Evolutionary conservation across 768 basidiomycete species (phyloP).

Genomic region (Imleria badia): DNA sequence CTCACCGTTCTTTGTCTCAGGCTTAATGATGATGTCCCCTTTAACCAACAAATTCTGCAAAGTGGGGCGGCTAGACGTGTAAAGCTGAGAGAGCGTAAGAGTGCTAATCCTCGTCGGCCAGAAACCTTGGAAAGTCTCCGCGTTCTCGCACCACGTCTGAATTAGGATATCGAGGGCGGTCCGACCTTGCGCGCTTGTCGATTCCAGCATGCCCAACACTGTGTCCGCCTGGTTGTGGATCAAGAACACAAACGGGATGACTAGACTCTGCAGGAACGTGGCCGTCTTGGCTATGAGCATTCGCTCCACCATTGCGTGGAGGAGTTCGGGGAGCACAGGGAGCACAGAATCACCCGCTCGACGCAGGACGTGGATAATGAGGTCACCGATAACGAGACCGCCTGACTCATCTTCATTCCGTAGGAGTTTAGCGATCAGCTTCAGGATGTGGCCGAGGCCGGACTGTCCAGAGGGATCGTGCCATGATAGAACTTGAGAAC

Average conservation of each 20-base stretch:
- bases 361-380: conserved; percentile 90
- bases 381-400: conserved; percentile 89
- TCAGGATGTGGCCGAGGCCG: conserved; percentile 75
- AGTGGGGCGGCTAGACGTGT: conserved; percentile 61
- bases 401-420: conserved; percentile 85
- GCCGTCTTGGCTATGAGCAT: conserved; percentile 87
- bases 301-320: conserved; percentile 79
- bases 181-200: conserved; percentile 56
- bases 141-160: conserved; percentile 92
- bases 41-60: conserved; percentile 75
- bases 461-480: conserved; percentile 60
- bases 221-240: conserved; percentile 84
- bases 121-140: conserved; percentile 91
- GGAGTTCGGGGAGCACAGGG: conserved; percentile 82
- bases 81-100: conserved; percentile 76
- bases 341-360: conserved; percentile 77
- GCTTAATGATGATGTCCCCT: conserved; percentile 86
- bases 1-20: conserved; percentile 80
- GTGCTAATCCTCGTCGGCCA: conserved; percentile 90
- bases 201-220: conserved; percentile 75
- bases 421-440: conserved; percentile 75
- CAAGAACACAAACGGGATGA: conserved; percentile 92
- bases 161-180: conserved; percentile 85
- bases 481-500: conserved; percentile 79
- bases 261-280: conserved; percentile 88